Conservation (phyloP, 345 rosid species). For the Gossypium arboreum region DNA sequence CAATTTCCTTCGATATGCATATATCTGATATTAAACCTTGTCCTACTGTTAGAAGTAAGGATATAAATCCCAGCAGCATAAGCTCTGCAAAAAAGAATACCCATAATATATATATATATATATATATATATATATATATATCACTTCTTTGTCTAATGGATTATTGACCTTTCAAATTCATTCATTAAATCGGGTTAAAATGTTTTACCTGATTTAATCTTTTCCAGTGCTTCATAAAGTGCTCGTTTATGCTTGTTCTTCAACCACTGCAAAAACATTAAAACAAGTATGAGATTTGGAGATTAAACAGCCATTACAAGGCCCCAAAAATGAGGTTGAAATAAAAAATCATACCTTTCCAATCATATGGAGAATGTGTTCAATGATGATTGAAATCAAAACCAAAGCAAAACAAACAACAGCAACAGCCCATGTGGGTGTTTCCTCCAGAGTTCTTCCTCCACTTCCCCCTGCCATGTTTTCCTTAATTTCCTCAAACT, state of each 20-base stretch:
- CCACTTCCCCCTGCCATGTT: constrained; percentile 46
- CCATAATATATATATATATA: background rate
- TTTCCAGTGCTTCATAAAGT: constrained; percentile 79
- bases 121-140: no score
- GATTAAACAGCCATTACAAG: background rate
- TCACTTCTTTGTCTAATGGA: background rate
- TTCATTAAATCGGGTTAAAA: background rate
- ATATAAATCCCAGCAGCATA: constrained; percentile 83
- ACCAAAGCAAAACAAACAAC: constrained; percentile 53
- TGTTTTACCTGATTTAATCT: constrained; percentile 73
- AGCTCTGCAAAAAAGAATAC: constrained; percentile 44
- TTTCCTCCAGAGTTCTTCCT: constrained; percentile 52
- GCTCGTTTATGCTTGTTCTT: constrained; percentile 58
- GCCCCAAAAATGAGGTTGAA: background rate
- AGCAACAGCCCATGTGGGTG: constrained; percentile 79
- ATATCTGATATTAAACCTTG: constrained; percentile 45
- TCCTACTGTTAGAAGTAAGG: constrained; percentile 66
- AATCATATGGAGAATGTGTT: constrained; percentile 50
- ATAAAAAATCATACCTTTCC: constrained; percentile 36
- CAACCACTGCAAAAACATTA: constrained; percentile 52
- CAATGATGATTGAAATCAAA: constrained; percentile 48
- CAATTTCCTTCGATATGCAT: constrained; percentile 54
- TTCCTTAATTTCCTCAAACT: background rate
- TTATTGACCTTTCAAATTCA: background rate
- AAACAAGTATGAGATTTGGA: background rate